phyloP scores from a whole-genome alignment of 1,284 basidiomycete species.

The Ceratobasidium sp. region DNA sequence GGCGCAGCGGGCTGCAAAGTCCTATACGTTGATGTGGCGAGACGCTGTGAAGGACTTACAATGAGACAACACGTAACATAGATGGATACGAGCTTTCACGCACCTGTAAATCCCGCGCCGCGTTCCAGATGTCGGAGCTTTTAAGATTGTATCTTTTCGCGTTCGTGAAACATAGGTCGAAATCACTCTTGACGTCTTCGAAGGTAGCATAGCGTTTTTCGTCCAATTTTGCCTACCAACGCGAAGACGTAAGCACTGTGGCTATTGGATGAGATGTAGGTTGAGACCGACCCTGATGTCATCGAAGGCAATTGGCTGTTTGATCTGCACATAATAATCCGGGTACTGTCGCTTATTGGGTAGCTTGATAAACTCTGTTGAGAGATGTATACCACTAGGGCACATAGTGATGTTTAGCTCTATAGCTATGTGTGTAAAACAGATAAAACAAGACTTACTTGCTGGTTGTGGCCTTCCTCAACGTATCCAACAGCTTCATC shows the following conservation, averaged over 20 bases:
- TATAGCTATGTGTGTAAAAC: not conserved
- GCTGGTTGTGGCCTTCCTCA: slow-evolving; percentile 82
- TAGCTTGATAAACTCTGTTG: slow-evolving; percentile 80
- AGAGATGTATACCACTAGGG: slow-evolving; percentile 73
- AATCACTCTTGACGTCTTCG: slow-evolving; percentile 81
- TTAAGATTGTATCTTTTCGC: slow-evolving; percentile 92
- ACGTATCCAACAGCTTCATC: slow-evolving; percentile 75
- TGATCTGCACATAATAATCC: slow-evolving; percentile 88
- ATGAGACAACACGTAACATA: not conserved
- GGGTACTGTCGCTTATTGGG: slow-evolving; percentile 85
- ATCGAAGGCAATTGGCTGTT: slow-evolving; percentile 84
- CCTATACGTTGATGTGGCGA: slow-evolving; percentile 17
- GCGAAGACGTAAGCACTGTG: not conserved
- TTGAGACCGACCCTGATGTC: slow-evolving; percentile 76
- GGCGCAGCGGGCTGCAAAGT: slow-evolving; percentile 1
- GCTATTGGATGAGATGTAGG: slow-evolving; percentile 9
- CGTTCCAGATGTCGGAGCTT: slow-evolving; percentile 86
- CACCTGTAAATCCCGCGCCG: slow-evolving; percentile 80
- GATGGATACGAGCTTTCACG: slow-evolving; percentile 51
- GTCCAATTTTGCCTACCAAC: slow-evolving; percentile 70
- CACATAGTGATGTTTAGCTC: slow-evolving; percentile 21
- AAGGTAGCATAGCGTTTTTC: slow-evolving; percentile 74
- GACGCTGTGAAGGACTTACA: not conserved
- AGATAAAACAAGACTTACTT: slow-evolving; percentile 72
- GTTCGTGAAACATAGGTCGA: slow-evolving; percentile 90